Evolutionary conservation across 352 stramenopile species (phyloP), one percentile per base, ranked within the genome.

Genomic region (Pythium utonaiense): DNA sequence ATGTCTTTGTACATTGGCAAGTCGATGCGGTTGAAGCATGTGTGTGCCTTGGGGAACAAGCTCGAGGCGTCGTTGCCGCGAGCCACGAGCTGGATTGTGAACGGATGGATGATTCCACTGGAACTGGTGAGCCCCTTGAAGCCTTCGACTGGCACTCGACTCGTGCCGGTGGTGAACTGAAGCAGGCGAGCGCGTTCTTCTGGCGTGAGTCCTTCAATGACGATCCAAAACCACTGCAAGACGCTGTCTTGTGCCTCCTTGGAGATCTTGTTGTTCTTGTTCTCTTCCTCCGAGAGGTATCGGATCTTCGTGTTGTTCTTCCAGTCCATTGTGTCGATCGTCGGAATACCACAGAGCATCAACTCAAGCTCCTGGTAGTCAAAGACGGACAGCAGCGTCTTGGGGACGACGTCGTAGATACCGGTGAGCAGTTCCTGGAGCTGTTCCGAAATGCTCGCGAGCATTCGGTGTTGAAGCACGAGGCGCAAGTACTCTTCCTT

Each of bases 151-250:
- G 84, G 82, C 5, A 99, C 96, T 55, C 98, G 98, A 8, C 88
- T 96, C 17, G 92, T 98, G 1, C 97, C 97, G 0, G 96, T 99
- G 6, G 98, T 90, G 75, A 99, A 99, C 67, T 99, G 96, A 21
- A 99, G 74, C 65, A 99, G 89, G 14, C 94, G 78, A 36, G 96
- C 96, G 30, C 96, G 96, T 56, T 99, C 89, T 59, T 97, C 95
- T 33, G 93, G 75, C 1, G 83, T 91, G 28, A 99, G 86, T 8
- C 58, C 61, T 28, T 76, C 74, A 13, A 98, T 72, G 16, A 92
- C 74, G 40, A 94, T 75, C 92, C 92, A 98, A 59, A 98, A 98
- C 92, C 92, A 98, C 28, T 78, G 56, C 1, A 97, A 53, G 30
- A 96, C 85, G 17, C 73, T 62, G 40, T 93, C 66, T 24, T 93